Percentiles rank a stretch among this genome's conserved stretches.
These are phyloP conservation scores for Rosellinia necatrix DNA, from an alignment of 2,329 filamentous ascomycete genomes.

Conservation along the genomic window DNA sequence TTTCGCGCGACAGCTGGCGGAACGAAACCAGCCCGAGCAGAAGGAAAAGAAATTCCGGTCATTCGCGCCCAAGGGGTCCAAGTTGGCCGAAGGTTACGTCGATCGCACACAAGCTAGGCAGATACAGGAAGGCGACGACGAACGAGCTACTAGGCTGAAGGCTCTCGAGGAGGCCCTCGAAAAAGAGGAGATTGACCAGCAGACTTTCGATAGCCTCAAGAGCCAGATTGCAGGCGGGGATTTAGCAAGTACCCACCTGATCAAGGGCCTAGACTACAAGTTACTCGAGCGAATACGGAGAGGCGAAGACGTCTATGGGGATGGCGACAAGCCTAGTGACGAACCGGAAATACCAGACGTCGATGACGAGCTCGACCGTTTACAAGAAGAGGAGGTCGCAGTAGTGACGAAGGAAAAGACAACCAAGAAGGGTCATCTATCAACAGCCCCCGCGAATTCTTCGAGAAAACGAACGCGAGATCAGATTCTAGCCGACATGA, in stretches of 20 bases:
- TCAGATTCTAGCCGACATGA: slow-evolving; percentile 70
- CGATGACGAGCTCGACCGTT: slow-evolving; percentile 68
- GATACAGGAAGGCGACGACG: slow-evolving; percentile 56
- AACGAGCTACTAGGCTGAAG: slow-evolving; percentile 68
- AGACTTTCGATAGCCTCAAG: slow-evolving; percentile 75
- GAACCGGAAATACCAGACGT: slow-evolving; percentile 49
- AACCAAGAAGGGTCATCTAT: slow-evolving; percentile 66
- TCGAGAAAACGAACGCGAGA: slow-evolving; percentile 68
- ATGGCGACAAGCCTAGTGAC: slow-evolving; percentile 40
- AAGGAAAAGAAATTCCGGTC: slow-evolving; percentile 76
- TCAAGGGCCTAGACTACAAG: slow-evolving; percentile 90
- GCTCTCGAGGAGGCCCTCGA: slow-evolving; percentile 83
- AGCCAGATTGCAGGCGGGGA: slow-evolving; percentile 84
- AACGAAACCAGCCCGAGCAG: slow-evolving; percentile 62
- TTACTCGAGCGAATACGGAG: slow-evolving; percentile 70
- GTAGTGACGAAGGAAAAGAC: slow-evolving; percentile 56
- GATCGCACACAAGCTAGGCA: slow-evolving; percentile 75
- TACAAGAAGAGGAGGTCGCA: slow-evolving; percentile 60
- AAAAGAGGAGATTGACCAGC: slow-evolving; percentile 79
- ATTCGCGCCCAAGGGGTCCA: slow-evolving; percentile 80
- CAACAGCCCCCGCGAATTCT: slow-evolving; percentile 54
- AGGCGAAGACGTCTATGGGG: slow-evolving; percentile 69
- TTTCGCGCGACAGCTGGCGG: slow-evolving; percentile 84
- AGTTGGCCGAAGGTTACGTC: slow-evolving; percentile 77
- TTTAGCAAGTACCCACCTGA: slow-evolving; percentile 77